phyloP scores from a whole-genome alignment of 257 asterid genomes.

The Solanum verrucosum region DNA sequence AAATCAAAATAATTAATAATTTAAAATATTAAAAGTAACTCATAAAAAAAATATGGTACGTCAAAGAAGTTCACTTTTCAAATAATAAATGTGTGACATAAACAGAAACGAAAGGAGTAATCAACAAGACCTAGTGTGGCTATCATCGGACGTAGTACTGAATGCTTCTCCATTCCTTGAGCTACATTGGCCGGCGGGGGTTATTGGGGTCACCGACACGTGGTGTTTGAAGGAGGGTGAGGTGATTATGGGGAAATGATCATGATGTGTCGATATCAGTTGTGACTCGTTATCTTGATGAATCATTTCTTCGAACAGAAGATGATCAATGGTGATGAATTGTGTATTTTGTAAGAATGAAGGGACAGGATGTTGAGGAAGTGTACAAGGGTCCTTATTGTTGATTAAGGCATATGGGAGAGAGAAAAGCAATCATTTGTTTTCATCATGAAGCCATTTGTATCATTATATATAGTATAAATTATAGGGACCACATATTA shows the following conservation, averaged over 20 bases:
- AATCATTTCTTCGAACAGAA: not conserved
- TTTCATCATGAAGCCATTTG: not conserved
- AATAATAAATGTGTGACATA: not conserved
- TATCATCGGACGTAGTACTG: not conserved
- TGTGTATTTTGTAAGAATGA: slow-evolving; percentile 13
- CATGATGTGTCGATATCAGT: not conserved
- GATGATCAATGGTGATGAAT: not conserved
- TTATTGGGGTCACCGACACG: not conserved
- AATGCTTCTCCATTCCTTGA: not conserved
- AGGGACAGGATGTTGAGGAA: slow-evolving; percentile 55
- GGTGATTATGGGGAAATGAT: not conserved
- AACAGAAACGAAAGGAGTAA: not conserved
- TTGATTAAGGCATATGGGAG: not conserved
- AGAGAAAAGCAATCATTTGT: not conserved
- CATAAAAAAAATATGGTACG: not conserved
- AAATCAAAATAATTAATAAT: too few species aligned
- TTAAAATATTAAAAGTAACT: too few species aligned
- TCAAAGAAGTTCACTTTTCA: not conserved
- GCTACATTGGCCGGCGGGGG: not conserved
- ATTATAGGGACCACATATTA: too few species aligned
- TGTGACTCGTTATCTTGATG: not conserved
- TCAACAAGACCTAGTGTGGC: not conserved
- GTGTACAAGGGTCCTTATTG: slow-evolving; percentile 36
- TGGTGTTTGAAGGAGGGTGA: not conserved
- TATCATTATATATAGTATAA: not conserved